phyloP scores from a whole-genome alignment of 305 asterid species.

The Fraxinus platypoda region DNA sequence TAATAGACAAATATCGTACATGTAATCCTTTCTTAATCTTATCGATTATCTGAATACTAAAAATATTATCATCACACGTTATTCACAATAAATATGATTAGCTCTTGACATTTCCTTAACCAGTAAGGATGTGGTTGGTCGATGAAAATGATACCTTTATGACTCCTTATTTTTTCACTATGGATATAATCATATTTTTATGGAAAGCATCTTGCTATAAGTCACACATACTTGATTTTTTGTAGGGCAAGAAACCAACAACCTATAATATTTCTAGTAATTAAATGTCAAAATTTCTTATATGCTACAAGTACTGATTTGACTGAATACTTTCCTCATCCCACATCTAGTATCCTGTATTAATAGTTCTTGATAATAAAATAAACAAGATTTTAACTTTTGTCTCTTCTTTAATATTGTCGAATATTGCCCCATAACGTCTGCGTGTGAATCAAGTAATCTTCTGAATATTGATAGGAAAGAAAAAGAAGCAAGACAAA shows the following conservation, averaged over 20 bases:
- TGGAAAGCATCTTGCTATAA: background rate
- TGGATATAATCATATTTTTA: background rate
- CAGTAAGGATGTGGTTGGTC: background rate
- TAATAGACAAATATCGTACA: no score
- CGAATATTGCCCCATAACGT: background rate
- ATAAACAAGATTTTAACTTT: background rate
- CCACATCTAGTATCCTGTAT: no score
- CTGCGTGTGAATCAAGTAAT: background rate
- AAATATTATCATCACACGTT: background rate
- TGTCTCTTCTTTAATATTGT: background rate
- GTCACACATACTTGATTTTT: background rate
- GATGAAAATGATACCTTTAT: slow-evolving; percentile 1
- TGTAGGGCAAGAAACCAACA: background rate
- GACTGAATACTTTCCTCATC: background rate
- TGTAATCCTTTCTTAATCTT: no score
- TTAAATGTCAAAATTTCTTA: background rate
- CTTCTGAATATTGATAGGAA: background rate
- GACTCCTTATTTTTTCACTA: background rate
- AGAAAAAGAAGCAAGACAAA: background rate
- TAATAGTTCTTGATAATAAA: background rate
- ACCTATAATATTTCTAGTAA: background rate
- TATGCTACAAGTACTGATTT: background rate
- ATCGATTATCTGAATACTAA: background rate
- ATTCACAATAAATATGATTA: background rate
- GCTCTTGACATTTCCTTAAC: background rate